phyloP scores from a whole-genome alignment of 2,329 filamentous ascomycete genomes.

The Phaeophleospora eucalypticola region DNA sequence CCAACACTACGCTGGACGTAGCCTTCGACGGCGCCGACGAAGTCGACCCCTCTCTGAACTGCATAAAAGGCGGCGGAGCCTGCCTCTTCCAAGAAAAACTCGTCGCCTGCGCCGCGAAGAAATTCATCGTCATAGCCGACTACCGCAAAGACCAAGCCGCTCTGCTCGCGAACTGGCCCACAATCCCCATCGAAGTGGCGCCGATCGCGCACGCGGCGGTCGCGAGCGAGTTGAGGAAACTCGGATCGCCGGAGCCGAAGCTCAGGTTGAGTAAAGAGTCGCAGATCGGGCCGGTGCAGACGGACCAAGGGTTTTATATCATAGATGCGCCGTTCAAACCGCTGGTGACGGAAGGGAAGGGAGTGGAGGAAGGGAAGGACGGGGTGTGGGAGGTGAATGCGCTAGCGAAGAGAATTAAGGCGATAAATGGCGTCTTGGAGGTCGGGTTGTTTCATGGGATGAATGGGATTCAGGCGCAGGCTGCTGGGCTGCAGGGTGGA shows the following conservation, averaged over 20 bases:
- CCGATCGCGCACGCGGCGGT: slow-evolving; percentile 78
- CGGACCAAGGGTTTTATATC: slow-evolving; percentile 83
- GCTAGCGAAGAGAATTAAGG: slow-evolving; percentile 70
- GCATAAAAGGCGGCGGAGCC: slow-evolving; percentile 97
- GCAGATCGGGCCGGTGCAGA: slow-evolving; percentile 80
- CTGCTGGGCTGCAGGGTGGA: slow-evolving; percentile 60
- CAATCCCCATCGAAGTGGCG: slow-evolving; percentile 88
- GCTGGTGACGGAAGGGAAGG: slow-evolving; percentile 48
- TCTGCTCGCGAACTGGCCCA: slow-evolving; percentile 72
- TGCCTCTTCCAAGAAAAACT: slow-evolving; percentile 98
- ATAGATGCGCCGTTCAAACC: slow-evolving; percentile 83
- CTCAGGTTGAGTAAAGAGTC: slow-evolving; percentile 68
- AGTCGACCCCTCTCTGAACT: slow-evolving; percentile 89
- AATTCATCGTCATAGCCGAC: slow-evolving; percentile 50
- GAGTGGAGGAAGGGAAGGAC: slow-evolving; percentile 48
- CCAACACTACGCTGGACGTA: slow-evolving; percentile 67
- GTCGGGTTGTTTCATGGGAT: slow-evolving; percentile 84
- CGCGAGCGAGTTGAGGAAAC: slow-evolving; percentile 62
- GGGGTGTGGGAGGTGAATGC: slow-evolving; percentile 76
- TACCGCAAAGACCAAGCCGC: slow-evolving; percentile 81
- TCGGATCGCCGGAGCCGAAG: slow-evolving; percentile 68
- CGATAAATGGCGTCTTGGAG: slow-evolving; percentile 81
- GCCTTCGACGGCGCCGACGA: slow-evolving; percentile 97
- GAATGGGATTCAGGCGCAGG: slow-evolving; percentile 66
- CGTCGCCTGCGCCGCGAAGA: slow-evolving; percentile 61